phyloP scores from a whole-genome alignment of 331 rosid genomes.

The Malus hybrid region DNA sequence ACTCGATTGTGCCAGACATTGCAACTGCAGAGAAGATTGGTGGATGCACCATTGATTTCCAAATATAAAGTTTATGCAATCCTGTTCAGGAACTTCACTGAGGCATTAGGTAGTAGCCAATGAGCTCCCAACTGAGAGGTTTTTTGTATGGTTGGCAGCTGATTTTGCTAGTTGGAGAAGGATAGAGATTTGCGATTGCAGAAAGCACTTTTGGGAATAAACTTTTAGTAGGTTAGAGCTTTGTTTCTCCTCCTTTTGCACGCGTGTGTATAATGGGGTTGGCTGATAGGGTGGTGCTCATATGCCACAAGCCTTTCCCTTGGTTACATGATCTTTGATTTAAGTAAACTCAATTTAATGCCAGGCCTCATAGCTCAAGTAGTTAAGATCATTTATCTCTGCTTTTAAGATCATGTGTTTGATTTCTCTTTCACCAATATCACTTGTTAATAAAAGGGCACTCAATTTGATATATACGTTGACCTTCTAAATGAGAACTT shows the following conservation, averaged over 20 bases:
- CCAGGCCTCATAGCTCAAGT: too few relatives aligned
- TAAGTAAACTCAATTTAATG: too few relatives aligned
- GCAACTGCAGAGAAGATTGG: constrained; percentile 55
- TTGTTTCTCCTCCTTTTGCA: background rate
- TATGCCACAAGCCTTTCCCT: background rate
- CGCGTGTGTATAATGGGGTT: background rate
- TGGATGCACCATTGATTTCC: constrained; percentile 65
- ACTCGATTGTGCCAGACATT: constrained; percentile 31
- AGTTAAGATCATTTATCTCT: too few relatives aligned
- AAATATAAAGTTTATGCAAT: constrained; percentile 29
- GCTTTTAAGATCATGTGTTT: too few relatives aligned
- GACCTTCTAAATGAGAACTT: too few relatives aligned
- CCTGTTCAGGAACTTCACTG: constrained; percentile 9
- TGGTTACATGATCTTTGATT: background rate
- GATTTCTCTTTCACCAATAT: too few relatives aligned
- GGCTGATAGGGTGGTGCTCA: background rate
- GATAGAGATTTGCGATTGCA: background rate
- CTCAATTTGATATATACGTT: too few relatives aligned
- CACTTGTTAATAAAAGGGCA: too few relatives aligned
- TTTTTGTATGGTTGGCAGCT: constrained; percentile 2
- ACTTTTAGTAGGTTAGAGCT: background rate
- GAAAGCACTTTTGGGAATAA: background rate
- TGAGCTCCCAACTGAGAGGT: background rate
- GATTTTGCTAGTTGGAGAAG: constrained; percentile 4
- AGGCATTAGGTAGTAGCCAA: background rate